Conservation (phyloP, 106 monocot species). For the Platanthera zijinensis region DNA sequence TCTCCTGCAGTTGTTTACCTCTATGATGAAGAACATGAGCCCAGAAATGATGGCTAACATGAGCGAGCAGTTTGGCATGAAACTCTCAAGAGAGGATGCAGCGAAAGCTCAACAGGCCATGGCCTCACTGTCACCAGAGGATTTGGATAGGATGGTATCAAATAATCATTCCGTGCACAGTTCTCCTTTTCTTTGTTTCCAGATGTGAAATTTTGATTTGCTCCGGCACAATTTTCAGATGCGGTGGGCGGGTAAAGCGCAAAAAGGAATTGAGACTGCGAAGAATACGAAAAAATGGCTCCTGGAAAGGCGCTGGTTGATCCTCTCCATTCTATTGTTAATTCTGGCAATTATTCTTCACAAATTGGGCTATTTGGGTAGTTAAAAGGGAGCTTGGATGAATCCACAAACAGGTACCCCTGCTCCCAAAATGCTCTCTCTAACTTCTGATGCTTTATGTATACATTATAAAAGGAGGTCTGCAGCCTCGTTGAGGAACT, state of each 20-base stretch:
- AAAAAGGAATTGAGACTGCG: conserved; percentile 52
- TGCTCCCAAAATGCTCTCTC: too few species aligned
- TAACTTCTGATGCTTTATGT: too few species aligned
- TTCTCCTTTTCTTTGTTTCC: neutral
- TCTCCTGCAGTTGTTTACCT: conserved; percentile 71
- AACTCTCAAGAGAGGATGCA: conserved; percentile 85
- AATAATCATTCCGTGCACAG: neutral
- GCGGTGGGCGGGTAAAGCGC: conserved; percentile 77
- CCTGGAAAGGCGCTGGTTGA: conserved; percentile 69
- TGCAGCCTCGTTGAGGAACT: too few species aligned
- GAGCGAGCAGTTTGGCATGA: conserved; percentile 88
- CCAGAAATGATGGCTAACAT: conserved; percentile 95
- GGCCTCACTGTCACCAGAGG: conserved; percentile 75
- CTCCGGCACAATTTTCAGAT: conserved; percentile 31
- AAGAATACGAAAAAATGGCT: conserved; percentile 92
- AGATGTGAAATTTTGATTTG: neutral
- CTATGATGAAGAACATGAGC: conserved; percentile 94
- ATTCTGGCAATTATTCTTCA: conserved; percentile 72
- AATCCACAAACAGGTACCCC: too few species aligned
- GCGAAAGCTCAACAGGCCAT: conserved; percentile 81
- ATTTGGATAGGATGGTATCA: conserved; percentile 88
- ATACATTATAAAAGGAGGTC: too few species aligned
- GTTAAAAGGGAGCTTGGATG: conserved; percentile 11
- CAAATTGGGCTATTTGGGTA: conserved; percentile 65
- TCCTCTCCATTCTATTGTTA: conserved; percentile 67